A percentile compares a stretch with the other conserved stretches of the same genome.
Conservation (phyloP, 768 basidiomycete species). For the Kwoniella dejecticola region DNA sequence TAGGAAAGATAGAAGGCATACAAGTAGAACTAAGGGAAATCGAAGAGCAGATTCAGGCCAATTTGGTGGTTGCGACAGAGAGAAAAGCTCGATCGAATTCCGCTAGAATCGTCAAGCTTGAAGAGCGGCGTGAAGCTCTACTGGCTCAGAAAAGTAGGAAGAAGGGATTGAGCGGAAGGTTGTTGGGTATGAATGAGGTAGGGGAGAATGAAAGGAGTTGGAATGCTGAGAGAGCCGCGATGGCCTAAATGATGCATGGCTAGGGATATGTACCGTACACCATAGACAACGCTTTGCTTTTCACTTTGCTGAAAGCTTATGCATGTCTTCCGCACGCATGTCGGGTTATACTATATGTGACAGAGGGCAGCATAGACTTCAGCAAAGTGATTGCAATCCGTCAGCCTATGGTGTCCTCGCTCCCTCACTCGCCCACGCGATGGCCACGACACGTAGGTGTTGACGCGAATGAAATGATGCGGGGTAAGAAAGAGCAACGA, state of each 20-base stretch:
- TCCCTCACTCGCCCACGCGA: neutral
- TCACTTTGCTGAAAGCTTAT: too few relatives aligned
- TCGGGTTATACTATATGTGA: too few relatives aligned
- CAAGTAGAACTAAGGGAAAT: neutral
- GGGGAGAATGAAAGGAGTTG: neutral
- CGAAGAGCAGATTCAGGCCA: constrained; percentile 9
- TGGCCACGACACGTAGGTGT: neutral
- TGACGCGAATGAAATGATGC: neutral
- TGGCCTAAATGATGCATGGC: neutral
- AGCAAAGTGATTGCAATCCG: too few relatives aligned
- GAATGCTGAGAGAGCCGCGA: neutral
- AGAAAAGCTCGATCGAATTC: constrained; percentile 11
- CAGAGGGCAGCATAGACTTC: too few relatives aligned
- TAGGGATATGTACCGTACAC: too few relatives aligned
- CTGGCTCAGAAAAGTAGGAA: constrained; percentile 5
- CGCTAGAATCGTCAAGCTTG: constrained; percentile 10
- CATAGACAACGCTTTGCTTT: too few relatives aligned
- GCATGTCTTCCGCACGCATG: too few relatives aligned
- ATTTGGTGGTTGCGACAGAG: constrained; percentile 6
- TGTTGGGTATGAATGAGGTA: neutral
- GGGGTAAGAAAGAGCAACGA: neutral
- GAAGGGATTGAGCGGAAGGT: neutral
- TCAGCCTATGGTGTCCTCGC: too few relatives aligned
- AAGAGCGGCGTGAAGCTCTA: constrained; percentile 9
- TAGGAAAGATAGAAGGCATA: constrained; percentile 1